phyloP scores from a whole-genome alignment of 2,329 filamentous ascomycete species.

The Claviceps sp. region DNA sequence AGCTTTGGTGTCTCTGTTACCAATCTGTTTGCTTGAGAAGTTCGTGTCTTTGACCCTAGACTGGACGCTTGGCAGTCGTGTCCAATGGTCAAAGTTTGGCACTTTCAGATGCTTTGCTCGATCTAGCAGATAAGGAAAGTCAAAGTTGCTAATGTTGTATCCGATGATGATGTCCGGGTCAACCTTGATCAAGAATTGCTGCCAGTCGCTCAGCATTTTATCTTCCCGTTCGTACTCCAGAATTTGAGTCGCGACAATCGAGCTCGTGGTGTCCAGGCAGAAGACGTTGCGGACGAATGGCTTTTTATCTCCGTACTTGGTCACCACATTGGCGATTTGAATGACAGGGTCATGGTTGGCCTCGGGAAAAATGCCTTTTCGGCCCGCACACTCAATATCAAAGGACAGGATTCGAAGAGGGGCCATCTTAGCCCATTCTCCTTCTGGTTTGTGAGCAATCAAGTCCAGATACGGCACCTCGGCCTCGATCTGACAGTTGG shows the following conservation, averaged over 20 bases:
- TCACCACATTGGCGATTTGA: slow-evolving; percentile 94
- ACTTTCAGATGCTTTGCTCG: slow-evolving; percentile 77
- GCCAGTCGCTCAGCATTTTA: slow-evolving; percentile 87
- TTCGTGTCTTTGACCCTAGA: slow-evolving; percentile 68
- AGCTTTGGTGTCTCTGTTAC: slow-evolving; percentile 82
- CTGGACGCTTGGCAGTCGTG: slow-evolving; percentile 56
- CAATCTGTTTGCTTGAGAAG: slow-evolving; percentile 97
- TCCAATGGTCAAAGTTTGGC: slow-evolving; percentile 71
- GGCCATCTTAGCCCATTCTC: slow-evolving; percentile 97
- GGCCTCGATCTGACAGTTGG: slow-evolving; percentile 94
- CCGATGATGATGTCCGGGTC: slow-evolving; percentile 97
- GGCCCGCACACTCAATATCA: slow-evolving; percentile 95
- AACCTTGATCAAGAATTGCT: slow-evolving; percentile 74
- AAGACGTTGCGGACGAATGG: slow-evolving; percentile 96
- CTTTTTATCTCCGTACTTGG: slow-evolving; percentile 85
- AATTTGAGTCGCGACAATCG: slow-evolving; percentile 90
- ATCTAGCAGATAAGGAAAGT: slow-evolving; percentile 90
- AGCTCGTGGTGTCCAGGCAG: slow-evolving; percentile 79
- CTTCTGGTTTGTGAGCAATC: slow-evolving; percentile 74
- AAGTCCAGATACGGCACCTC: slow-evolving; percentile 70
- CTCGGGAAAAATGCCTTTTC: slow-evolving; percentile 95
- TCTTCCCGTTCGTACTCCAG: slow-evolving; percentile 70
- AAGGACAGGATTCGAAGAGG: slow-evolving; percentile 87
- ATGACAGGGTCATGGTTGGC: slow-evolving; percentile 87
- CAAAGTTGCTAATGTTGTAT: slow-evolving; percentile 98